A percentile compares a stretch with the other conserved stretches of the same genome.
These are phyloP conservation scores for Rhodomyrtus psidioides DNA, from an alignment of 441 rosid genomes.

Conservation along the genomic window DNA sequence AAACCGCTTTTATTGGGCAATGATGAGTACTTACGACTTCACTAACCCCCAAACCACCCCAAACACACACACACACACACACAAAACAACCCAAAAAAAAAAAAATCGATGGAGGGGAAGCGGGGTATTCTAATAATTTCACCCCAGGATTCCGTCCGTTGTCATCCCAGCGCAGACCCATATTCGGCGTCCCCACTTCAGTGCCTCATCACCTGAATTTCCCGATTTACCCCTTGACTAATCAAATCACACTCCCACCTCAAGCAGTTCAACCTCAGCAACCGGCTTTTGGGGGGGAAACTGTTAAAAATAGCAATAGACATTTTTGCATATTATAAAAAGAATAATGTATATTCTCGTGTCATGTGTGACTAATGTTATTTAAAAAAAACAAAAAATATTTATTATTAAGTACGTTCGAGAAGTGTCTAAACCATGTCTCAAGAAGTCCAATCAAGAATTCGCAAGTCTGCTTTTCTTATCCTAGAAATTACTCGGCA, in stretches of 20 bases:
- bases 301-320: background rate
- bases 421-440: accelerated
- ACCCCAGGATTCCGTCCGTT: background rate
- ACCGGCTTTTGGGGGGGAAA: background rate
- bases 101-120: too few species aligned
- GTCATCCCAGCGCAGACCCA: background rate
- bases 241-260: background rate
- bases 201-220: background rate
- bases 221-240: background rate
- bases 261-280: background rate
- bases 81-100: too few species aligned
- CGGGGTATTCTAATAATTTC: background rate
- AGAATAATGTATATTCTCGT: accelerated
- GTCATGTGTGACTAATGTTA: background rate
- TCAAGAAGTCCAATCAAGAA: background rate
- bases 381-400: background rate
- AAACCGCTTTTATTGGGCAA: background rate
- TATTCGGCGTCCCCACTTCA: background rate
- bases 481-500: background rate
- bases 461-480: background rate
- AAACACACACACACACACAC: too few species aligned
- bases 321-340: background rate
- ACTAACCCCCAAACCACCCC: too few species aligned
- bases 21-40: background rate
- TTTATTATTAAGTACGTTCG: accelerated